Percentiles rank a stretch among this genome's conserved stretches.
These are phyloP conservation scores for Luvunga scandens DNA, from an alignment of 345 rosid species.

Conservation along the genomic window DNA sequence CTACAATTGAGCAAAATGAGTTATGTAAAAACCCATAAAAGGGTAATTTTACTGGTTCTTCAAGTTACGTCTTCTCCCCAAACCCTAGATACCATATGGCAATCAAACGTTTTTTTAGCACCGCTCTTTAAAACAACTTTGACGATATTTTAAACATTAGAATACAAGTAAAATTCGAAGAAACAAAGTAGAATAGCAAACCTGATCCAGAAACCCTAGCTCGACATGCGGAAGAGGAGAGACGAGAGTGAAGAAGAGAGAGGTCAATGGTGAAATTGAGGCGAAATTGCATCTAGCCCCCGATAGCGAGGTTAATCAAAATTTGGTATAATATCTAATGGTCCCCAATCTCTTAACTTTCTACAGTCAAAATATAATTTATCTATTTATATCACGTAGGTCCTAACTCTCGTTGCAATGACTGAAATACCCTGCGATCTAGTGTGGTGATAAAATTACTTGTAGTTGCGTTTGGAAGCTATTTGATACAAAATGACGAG, in stretches of 20 bases:
- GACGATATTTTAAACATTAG: background rate
- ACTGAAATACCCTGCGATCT: background rate
- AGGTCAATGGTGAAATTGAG: background rate
- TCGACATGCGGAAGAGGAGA: background rate
- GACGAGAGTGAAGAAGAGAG: background rate
- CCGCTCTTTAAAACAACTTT: background rate
- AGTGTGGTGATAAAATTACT: too few relatives aligned
- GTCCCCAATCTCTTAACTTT: background rate
- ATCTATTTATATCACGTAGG: background rate
- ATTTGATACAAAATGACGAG: too few relatives aligned
- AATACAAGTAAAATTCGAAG: background rate
- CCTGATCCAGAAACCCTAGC: constrained; percentile 15
- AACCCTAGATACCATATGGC: background rate
- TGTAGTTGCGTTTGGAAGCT: too few relatives aligned
- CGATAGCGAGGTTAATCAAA: background rate
- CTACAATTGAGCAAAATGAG: background rate
- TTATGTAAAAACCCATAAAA: background rate
- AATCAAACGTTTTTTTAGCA: background rate
- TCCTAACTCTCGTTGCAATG: background rate
- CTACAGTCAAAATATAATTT: background rate
- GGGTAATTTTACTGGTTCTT: background rate
- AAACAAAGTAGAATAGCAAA: background rate
- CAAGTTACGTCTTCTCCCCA: background rate
- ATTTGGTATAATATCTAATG: background rate
- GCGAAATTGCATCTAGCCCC: background rate